Base-by-base conservation (phyloP, 2,329 filamentous ascomycete genomes). In the Rhinocladiella mackenziei region DNA sequence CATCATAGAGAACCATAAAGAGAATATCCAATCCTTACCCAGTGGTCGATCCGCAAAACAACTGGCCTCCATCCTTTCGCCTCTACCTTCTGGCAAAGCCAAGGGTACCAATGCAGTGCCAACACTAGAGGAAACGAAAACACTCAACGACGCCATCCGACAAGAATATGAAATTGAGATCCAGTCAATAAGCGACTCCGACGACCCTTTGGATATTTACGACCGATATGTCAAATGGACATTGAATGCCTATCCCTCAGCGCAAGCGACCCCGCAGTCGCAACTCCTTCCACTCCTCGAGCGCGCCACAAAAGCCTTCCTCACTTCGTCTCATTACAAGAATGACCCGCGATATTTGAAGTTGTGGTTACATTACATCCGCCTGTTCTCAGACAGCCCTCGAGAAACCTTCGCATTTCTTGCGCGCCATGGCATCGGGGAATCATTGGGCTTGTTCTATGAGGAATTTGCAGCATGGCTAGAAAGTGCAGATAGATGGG, bases 181-280 rank as follows among this genome's bases (percentile, higher is more conserved):
- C 13, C 75, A 80, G 31, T 78, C 74, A 35, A 82, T 94, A 38
- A 78, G 80, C 52, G 92, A 98, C 63, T 87, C 86, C 0, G 92
- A 98, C 62, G 92, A 98, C 60, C 92, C 92, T 1, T 80, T 98
- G 35, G 92, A 97, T 59, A 78, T 96, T 50, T 98, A 88, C 70
- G 91, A 97, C 64, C 83, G 92, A 63, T 98, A 98, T 63, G 87
- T 97, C 45, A 88, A 88, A 67, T 98, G 92, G 92, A 95, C 89
- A 1, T 72, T 97, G 19, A 87, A 96, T 65, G 85, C 91, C 40
- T 98, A 97, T 64, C 91, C 92, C 2, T 91, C 89, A 0, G 86
- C 91, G 17, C 89, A 96, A 69, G 88, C 89, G 41, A 95, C 89
- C 20, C 77, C 87, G 1, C 81, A 94, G 60, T 95, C 91, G n/a